These are phyloP conservation scores for Stropharia rugosoannulata DNA, from an alignment of 768 basidiomycete species.

Conservation along the genomic window DNA sequence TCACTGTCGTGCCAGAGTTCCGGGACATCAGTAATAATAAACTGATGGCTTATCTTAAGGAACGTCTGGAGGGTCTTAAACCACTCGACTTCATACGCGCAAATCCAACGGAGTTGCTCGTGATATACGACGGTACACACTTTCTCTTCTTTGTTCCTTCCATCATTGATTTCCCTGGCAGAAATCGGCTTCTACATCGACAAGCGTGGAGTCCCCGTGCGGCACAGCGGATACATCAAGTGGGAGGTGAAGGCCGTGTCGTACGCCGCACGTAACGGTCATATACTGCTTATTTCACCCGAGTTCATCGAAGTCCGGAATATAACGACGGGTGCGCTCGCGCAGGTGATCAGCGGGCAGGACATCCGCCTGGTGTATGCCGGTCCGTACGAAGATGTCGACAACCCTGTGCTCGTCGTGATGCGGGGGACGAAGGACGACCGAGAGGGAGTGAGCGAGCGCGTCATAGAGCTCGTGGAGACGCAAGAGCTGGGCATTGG, in stretches of 20 bases:
- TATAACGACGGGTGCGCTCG: constrained; percentile 59
- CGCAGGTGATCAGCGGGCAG: constrained; percentile 78
- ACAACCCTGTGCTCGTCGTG: constrained; percentile 57
- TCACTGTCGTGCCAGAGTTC: constrained; percentile 63
- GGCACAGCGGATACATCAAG: constrained; percentile 61
- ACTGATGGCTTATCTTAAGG: constrained; percentile 53
- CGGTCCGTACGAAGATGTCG: constrained; percentile 31
- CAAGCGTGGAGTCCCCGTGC: constrained; percentile 63
- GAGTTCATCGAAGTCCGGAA: constrained; percentile 77
- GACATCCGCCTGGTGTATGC: constrained; percentile 68
- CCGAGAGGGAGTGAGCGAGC: constrained; percentile 55
- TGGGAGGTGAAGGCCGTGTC: constrained; percentile 75
- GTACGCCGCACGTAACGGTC: constrained; percentile 58
- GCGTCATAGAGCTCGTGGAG: constrained; percentile 66
- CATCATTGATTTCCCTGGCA: constrained; percentile 20
- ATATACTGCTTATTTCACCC: constrained; percentile 71
- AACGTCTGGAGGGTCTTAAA: constrained; percentile 53
- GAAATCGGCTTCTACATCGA: constrained; percentile 78
- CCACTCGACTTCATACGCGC: constrained; percentile 68
- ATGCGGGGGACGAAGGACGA: constrained; percentile 65
- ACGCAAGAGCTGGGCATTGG: constrained; percentile 56
- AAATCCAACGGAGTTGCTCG: constrained; percentile 55
- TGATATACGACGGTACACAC: constrained; percentile 71
- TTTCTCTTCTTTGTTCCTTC: not conserved
- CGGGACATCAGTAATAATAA: constrained; percentile 34